Evolutionary conservation across 1,284 basidiomycete species (phyloP), one percentile per base, ranked within the genome.

Genomic region (Irpex sp.): DNA sequence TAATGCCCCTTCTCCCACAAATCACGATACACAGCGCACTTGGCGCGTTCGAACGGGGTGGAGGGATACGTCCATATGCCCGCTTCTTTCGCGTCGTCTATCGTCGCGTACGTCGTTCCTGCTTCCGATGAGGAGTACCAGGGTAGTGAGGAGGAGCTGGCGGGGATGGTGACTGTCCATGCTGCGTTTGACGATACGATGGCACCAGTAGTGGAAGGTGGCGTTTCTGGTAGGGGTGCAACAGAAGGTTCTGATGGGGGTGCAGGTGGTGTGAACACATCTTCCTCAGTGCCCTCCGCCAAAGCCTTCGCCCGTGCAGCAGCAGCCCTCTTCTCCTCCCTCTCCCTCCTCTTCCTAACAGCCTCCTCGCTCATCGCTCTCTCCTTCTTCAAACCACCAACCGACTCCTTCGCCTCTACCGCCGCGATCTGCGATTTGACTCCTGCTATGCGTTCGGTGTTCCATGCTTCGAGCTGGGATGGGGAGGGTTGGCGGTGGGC

Each of bases 1-100:
- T 85, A 96, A 72, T 88, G 88, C 2, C 91, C 92, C 74, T 88
- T 82, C 64, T 86, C 81, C 86, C 91, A 91, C 16, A 98, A 73
- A 63, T 87, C 87, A 52, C 82, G 82, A 72, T 94, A 97, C 5
- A 95, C 88, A 4, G 81, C 88, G 65, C 89, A 93, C 61, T 85
- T 82, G 5, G 93, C 91, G 2, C 82, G 78, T 69, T 96, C 88
- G 45, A 79, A 71, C 2, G 81, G 72, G 0, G 79, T 88, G 1
- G 76, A 70, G 0, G 94, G 94, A 70, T 89, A 96, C 3, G 77
- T 76, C 91, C 92, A 96, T 33, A 96, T 71, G 1, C 87, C 86
- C 0, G 88, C 88, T 8, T 74, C 73, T 37, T 79, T 81, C 2
- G 94, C 91, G 0, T 79, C 74, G 7, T 80, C 76, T 21, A 96